Evolutionary conservation across 305 asterid genomes (phyloP).

Genomic region (Fraxinus baroniana): DNA sequence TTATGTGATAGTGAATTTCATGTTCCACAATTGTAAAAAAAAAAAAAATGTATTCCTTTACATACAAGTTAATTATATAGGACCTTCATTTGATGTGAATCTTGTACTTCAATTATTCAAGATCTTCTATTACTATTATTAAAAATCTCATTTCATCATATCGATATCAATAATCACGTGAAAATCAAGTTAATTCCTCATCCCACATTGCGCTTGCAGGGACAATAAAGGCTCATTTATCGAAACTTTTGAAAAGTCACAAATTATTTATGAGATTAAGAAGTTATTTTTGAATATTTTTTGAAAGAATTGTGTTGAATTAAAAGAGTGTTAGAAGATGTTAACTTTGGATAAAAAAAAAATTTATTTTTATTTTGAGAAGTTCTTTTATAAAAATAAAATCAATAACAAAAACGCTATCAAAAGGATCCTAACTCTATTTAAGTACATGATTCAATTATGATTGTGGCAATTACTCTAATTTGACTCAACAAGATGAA

Average conservation of each 20-base stretch:
- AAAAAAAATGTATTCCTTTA: no score
- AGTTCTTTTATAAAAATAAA: no score
- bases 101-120: no score
- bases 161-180: background rate
- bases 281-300: background rate
- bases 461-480: background rate
- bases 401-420: no score
- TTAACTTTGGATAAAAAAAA: no score
- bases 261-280: no score
- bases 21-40: background rate
- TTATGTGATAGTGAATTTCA: background rate
- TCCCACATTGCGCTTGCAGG: background rate
- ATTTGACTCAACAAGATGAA: background rate
- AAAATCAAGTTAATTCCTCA: no score
- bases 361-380: no score
- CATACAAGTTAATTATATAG: no score
- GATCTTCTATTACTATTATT: background rate
- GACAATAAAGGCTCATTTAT: background rate
- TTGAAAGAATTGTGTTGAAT: no score
- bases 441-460: background rate
- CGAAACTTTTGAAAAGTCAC: background rate
- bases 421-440: background rate
- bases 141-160: background rate
- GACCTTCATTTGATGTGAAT: background rate
- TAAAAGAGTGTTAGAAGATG: no score